These are phyloP conservation scores for Cotoneaster glaucophyllus DNA, from an alignment of 306 rosid genomes.

Conservation along the genomic window DNA sequence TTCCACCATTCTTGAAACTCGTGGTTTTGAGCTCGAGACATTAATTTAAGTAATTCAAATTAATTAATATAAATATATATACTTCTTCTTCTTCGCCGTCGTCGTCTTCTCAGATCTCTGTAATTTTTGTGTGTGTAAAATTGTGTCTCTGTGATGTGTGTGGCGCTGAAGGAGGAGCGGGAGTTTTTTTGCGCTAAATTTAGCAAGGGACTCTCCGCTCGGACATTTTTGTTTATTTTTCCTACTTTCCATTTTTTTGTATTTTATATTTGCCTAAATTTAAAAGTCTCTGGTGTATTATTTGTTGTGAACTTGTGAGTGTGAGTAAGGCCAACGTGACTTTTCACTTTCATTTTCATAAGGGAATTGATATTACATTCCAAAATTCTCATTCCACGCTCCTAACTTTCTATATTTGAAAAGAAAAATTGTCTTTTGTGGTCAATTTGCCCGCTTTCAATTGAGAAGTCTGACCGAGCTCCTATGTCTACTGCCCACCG, in stretches of 20 bases:
- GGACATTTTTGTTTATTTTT: background rate
- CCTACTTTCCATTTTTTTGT: background rate
- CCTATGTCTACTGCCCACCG: too few species aligned
- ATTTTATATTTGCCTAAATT: background rate
- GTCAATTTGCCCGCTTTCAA: too few species aligned
- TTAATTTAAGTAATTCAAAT: background rate
- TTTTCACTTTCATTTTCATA: background rate
- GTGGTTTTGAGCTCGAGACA: slow-evolving; percentile 74
- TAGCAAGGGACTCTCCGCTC: background rate
- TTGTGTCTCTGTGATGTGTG: background rate
- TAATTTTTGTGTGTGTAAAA: background rate
- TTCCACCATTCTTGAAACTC: slow-evolving; percentile 99
- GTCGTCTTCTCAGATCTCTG: background rate
- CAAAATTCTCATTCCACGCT: too few species aligned
- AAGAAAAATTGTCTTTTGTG: too few species aligned
- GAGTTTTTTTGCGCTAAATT: background rate
- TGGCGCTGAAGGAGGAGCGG: background rate
- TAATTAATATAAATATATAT: background rate
- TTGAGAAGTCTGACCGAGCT: too few species aligned
- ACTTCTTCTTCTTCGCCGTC: background rate
- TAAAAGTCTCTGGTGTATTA: background rate
- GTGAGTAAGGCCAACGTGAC: background rate
- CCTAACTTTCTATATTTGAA: too few species aligned
- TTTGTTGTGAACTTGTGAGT: background rate
- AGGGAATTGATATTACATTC: too few species aligned